phyloP scores from a whole-genome alignment of 148 eudicot species.

The Pharnaceum exiguum region DNA sequence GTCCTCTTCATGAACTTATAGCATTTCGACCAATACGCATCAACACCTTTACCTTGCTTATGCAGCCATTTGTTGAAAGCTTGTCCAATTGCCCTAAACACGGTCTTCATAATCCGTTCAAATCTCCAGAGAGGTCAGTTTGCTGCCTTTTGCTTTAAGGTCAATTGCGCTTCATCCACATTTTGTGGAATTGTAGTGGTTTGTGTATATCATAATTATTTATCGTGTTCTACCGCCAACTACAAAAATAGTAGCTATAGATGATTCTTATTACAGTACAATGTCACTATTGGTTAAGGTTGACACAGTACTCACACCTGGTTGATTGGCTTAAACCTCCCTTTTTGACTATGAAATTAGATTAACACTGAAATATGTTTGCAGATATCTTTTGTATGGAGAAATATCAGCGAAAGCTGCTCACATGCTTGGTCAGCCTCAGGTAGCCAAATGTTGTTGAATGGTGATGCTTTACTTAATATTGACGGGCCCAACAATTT shows the following conservation, averaged over 20 bases:
- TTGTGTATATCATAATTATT: too few species aligned
- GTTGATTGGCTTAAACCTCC: too few species aligned
- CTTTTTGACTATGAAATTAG: background rate
- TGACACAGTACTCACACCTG: too few species aligned
- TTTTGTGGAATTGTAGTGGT: too few species aligned
- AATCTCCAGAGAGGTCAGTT: constrained; percentile 84
- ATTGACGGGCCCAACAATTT: background rate
- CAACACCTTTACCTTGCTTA: too few species aligned
- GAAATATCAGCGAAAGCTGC: constrained; percentile 86
- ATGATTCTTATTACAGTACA: too few species aligned
- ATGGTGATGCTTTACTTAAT: background rate
- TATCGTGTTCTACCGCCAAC: too few species aligned
- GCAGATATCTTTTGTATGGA: constrained; percentile 89
- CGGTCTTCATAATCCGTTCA: constrained; percentile 95
- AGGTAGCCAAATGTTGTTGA: constrained; percentile 39
- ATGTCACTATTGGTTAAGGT: too few species aligned
- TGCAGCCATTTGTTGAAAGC: constrained; percentile 98
- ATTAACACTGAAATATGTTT: background rate
- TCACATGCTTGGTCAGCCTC: constrained; percentile 69
- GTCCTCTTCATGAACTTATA: too few species aligned
- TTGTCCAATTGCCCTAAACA: constrained; percentile 89
- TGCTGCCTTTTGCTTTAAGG: background rate
- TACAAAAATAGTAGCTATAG: too few species aligned
- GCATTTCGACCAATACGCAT: too few species aligned
- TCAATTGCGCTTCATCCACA: too few species aligned